phyloP scores from a whole-genome alignment of 495 filamentous ascomycete genomes.

The Penicillium flavigenum region DNA sequence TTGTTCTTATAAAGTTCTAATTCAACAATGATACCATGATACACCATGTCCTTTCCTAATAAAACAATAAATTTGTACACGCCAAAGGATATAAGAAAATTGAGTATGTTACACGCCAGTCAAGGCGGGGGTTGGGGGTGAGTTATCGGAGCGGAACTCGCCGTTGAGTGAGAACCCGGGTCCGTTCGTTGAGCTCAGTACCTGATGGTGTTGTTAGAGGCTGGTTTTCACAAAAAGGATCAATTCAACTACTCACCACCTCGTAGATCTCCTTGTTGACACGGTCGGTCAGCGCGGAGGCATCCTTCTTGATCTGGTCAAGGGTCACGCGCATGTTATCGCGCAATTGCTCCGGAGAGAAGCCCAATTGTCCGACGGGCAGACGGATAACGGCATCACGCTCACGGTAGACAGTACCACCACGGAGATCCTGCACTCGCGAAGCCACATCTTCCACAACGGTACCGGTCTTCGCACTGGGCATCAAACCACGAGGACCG shows the following conservation, averaged over 20 bases:
- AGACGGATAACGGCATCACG: slow-evolving; percentile 78
- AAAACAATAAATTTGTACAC: slow-evolving; percentile 48
- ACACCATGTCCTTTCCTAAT: slow-evolving; percentile 47
- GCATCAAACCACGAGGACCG: slow-evolving; percentile 90
- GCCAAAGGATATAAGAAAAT: slow-evolving; percentile 34
- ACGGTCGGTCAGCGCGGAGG: slow-evolving; percentile 63
- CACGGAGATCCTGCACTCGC: slow-evolving; percentile 73
- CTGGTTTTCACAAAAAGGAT: neutral
- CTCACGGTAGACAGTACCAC: slow-evolving; percentile 84
- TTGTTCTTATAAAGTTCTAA: slow-evolving; percentile 26
- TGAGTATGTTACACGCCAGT: slow-evolving; percentile 45
- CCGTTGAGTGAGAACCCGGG: slow-evolving; percentile 87
- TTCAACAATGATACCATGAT: slow-evolving; percentile 53
- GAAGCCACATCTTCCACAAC: slow-evolving; percentile 74
- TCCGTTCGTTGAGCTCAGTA: slow-evolving; percentile 83
- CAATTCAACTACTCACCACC: slow-evolving; percentile 57
- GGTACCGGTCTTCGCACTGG: slow-evolving; percentile 79
- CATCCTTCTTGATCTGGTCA: slow-evolving; percentile 73
- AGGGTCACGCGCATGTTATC: slow-evolving; percentile 82
- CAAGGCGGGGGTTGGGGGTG: slow-evolving; percentile 48
- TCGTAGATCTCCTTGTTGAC: slow-evolving; percentile 82
- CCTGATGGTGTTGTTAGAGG: slow-evolving; percentile 40
- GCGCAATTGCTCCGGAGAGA: slow-evolving; percentile 80
- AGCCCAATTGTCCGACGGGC: slow-evolving; percentile 86
- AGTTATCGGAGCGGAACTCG: slow-evolving; percentile 61